These are phyloP conservation scores for Pseudohalonectria lignicola DNA, from an alignment of 2,329 filamentous ascomycete species.

Conservation along the genomic window DNA sequence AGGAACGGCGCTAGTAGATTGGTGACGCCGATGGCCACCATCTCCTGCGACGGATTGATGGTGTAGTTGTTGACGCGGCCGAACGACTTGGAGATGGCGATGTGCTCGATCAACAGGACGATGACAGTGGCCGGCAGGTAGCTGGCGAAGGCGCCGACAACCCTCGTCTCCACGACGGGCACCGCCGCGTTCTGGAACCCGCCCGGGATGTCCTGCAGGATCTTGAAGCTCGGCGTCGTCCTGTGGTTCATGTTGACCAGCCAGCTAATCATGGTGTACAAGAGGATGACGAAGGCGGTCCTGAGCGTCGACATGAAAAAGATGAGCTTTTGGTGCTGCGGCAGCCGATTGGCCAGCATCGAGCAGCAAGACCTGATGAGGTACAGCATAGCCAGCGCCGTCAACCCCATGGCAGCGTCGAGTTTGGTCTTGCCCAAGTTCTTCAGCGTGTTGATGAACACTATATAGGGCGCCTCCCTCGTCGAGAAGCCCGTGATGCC, in stretches of 20 bases:
- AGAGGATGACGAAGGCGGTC: conserved; percentile 80
- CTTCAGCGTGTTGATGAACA: conserved; percentile 75
- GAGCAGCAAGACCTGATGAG: conserved; percentile 57
- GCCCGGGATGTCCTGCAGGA: conserved; percentile 68
- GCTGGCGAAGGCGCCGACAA: conserved; percentile 58
- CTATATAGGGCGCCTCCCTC: conserved; percentile 65
- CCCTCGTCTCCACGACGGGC: conserved; percentile 52
- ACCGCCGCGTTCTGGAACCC: conserved; percentile 77
- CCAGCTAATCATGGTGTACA: conserved; percentile 89
- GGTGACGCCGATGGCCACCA: conserved; percentile 86
- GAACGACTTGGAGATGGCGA: conserved; percentile 96
- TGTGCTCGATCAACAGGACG: conserved; percentile 91
- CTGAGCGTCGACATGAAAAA: conserved; percentile 90
- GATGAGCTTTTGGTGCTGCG: conserved; percentile 58
- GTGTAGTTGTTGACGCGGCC: conserved; percentile 96
- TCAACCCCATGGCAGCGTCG: conserved; percentile 86
- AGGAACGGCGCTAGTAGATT: conserved; percentile 89
- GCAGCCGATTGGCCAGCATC: conserved; percentile 55
- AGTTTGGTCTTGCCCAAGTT: conserved; percentile 53
- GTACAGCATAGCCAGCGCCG: conserved; percentile 69
- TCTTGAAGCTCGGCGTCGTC: conserved; percentile 55
- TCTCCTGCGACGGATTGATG: conserved; percentile 92
- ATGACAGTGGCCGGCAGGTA: conserved; percentile 81
- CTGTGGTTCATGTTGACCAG: conserved; percentile 61
- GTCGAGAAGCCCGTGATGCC: conserved; percentile 57